Conservation (phyloP, 2,329 filamentous ascomycete species). For the Calonectria pteridis region DNA sequence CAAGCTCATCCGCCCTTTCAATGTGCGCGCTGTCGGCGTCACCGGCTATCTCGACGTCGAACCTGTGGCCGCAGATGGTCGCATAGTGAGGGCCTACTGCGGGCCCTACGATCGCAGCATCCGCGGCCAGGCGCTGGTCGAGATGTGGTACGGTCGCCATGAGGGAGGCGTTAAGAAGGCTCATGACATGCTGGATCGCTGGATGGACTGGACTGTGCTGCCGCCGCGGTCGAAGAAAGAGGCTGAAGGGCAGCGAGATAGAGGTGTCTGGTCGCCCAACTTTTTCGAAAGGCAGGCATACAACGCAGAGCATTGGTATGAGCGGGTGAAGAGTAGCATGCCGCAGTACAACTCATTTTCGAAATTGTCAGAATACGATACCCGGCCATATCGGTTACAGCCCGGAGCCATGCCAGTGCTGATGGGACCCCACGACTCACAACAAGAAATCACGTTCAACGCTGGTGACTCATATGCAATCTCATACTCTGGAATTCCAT, state of each 20-base stretch:
- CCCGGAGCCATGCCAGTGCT: conserved; percentile 49
- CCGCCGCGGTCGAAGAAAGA: conserved; percentile 50
- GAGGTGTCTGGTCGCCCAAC: conserved; percentile 56
- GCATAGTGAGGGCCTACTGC: conserved; percentile 49
- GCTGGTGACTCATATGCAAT: conserved; percentile 43
- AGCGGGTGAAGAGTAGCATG: conserved; percentile 36
- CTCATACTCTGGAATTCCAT: conserved; percentile 47
- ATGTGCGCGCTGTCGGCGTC: conserved; percentile 36
- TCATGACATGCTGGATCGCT: conserved; percentile 56
- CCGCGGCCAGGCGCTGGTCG: conserved; percentile 50
- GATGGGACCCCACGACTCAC: conserved; percentile 48
- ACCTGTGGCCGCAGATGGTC: conserved; percentile 49
- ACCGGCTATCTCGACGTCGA: conserved; percentile 49
- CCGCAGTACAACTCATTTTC: conserved; percentile 27
- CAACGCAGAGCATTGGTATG: conserved; percentile 48
- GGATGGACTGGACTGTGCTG: conserved; percentile 55
- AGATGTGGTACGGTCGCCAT: conserved; percentile 58
- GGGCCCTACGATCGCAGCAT: conserved; percentile 52
- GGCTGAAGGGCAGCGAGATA: conserved; percentile 45
- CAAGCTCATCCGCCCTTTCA: conserved; percentile 39
- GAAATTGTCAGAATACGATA: conserved; percentile 43
- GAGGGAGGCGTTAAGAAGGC: conserved; percentile 50
- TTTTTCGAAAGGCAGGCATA: conserved; percentile 50
- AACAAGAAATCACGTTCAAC: conserved; percentile 47
- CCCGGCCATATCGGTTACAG: conserved; percentile 45